Base-by-base conservation (phyloP, 2,329 filamentous ascomycete species). In the Monosporascus cannonballus region DNA sequence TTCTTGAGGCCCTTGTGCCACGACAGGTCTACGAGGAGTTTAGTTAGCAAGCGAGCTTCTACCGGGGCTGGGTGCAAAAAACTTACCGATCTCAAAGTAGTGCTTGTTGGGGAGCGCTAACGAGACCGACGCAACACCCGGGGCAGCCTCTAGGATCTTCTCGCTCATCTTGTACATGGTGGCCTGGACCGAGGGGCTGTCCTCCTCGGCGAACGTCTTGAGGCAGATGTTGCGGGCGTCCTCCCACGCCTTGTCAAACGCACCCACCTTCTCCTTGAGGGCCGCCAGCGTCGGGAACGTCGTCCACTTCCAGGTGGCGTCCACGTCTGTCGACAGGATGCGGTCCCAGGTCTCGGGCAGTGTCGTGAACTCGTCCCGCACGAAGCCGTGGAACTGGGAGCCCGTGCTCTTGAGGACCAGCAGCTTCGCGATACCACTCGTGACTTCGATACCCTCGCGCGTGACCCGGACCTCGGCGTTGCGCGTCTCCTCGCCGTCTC, bases 151-250 rank as follows among this genome's bases (percentile, higher is more conserved):
- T 50, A 99, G 77, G 61, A 99, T 96, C 70, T 86, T 77, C 70
- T 93, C 87, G 63, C 83, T 85, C 93, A 99, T 99, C 78, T 96
- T 95, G 78, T 96, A 99, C 94, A 99, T 97, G 56, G 93, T 97
- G 64, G 86, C 86, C 75, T 99, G 94, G 24, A 99, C 94, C 64
- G 90, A 96, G 47, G 94, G 89, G 64, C 90, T 96, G 67, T 91
- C 79, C 66, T 99, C 92, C 66, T 86, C 83, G 42, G 94, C 93
- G 66, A 99, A 99, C 0, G 85, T 89, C 74, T 89, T 88, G 70
- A 96, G 79, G n/a, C 92, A 96, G 69, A 95, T 94, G 50, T 78
- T 76, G 56, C 90, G 80, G n/a, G 90, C 90, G 51, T 80, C 78
- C 59, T 85, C 77, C 80, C 86, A 96, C 20, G 92, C 89, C 56